phyloP scores from a whole-genome alignment of 768 basidiomycete genomes.

The Boletus coccyginus region DNA sequence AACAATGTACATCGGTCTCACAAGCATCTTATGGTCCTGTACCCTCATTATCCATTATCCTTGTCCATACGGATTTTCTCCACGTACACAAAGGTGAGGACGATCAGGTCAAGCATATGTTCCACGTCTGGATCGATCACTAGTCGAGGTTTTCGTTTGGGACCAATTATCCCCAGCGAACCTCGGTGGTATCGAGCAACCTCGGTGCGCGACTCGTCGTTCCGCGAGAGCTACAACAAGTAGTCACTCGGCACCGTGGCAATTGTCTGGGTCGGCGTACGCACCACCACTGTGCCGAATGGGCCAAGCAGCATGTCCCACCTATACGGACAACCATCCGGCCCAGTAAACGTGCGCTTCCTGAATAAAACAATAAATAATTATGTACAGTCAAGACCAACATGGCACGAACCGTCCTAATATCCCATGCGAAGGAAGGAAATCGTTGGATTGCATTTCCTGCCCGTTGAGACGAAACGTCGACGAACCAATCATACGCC shows the following conservation, averaged over 20 bases:
- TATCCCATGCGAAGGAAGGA: constrained; percentile 24
- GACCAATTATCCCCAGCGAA: constrained; percentile 20
- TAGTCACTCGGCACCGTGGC: neutral
- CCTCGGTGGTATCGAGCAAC: constrained; percentile 22
- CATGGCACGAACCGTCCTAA: constrained; percentile 17
- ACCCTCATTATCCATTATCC: constrained; percentile 14
- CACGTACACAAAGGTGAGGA: constrained; percentile 33
- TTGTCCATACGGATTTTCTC: constrained; percentile 30
- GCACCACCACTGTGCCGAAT: constrained; percentile 8
- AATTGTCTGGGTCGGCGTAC: neutral
- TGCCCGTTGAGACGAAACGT: constrained; percentile 28
- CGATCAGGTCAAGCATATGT: constrained; percentile 26
- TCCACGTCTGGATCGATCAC: constrained; percentile 17
- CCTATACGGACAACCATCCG: constrained; percentile 33
- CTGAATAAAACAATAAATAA: neutral
- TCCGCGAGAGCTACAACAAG: constrained; percentile 15
- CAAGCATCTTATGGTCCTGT: neutral
- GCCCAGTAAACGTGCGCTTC: constrained; percentile 32
- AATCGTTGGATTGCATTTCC: constrained; percentile 24
- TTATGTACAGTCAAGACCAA: neutral
- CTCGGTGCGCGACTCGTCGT: constrained; percentile 13
- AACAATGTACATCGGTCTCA: neutral
- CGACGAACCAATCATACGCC: constrained; percentile 30
- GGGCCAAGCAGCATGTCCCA: constrained; percentile 26
- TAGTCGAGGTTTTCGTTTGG: constrained; percentile 16